Evolutionary conservation across 305 asterid species (phyloP).

Genomic region (Solanum hybrid): DNA sequence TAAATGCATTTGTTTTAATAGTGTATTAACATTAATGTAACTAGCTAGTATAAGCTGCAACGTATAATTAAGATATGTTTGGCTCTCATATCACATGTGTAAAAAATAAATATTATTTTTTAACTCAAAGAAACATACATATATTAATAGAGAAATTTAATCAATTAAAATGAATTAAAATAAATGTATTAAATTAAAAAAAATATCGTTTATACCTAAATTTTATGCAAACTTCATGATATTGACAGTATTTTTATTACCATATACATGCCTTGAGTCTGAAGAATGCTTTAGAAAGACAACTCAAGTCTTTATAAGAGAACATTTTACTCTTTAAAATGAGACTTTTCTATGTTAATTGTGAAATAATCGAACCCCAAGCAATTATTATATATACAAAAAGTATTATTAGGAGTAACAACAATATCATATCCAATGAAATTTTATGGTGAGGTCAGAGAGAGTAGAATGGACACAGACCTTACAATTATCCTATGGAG

Average conservation of each 20-base stretch:
- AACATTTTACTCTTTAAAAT: too few species aligned
- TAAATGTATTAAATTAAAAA: too few species aligned
- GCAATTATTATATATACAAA: too few species aligned
- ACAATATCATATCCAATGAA: too few species aligned
- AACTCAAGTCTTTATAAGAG: background rate
- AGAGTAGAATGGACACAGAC: too few species aligned
- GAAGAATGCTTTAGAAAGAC: too few species aligned
- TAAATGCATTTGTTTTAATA: background rate
- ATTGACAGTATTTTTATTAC: too few species aligned
- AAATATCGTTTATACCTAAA: too few species aligned
- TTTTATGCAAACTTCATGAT: too few species aligned
- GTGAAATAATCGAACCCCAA: background rate
- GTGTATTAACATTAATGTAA: background rate
- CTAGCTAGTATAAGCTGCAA: background rate
- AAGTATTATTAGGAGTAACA: too few species aligned
- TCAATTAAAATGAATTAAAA: background rate
- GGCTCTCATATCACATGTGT: background rate
- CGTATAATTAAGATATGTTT: background rate
- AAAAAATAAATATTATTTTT: background rate
- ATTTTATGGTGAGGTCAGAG: too few species aligned
- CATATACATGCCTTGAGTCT: background rate
- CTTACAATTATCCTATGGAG: fast-evolving
- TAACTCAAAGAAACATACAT: background rate
- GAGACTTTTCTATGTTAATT: too few species aligned
- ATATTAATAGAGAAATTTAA: background rate